These are phyloP conservation scores for Stemphylium lycopersici DNA, from an alignment of 2,329 filamentous ascomycete genomes.

Conservation along the genomic window DNA sequence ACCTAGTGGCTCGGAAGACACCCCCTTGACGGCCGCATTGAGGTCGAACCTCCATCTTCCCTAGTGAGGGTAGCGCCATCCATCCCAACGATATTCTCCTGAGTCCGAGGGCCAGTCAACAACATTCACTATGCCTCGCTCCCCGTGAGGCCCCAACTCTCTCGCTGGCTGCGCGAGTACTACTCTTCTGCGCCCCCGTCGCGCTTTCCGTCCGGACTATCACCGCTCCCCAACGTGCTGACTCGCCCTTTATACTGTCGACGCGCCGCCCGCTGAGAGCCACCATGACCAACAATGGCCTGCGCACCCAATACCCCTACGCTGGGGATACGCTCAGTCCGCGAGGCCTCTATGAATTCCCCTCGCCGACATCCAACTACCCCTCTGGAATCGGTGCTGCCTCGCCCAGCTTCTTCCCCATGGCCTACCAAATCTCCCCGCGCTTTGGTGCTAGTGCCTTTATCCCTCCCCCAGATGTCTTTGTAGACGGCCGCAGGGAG, in stretches of 20 bases:
- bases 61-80: constrained; percentile 19
- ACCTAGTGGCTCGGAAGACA: constrained; percentile 4
- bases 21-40: constrained; percentile 16
- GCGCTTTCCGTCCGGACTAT: constrained; percentile 28
- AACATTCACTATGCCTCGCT: constrained; percentile 11
- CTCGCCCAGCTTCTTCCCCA: constrained; percentile 45
- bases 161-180: constrained; percentile 33
- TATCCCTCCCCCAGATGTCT: constrained; percentile 48
- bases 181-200: constrained; percentile 30
- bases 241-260: constrained; percentile 7
- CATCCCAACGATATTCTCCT: neutral
- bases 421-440: constrained; percentile 46
- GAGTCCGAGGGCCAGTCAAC: neutral
- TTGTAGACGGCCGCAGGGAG: constrained; percentile 40
- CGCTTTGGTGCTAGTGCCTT: constrained; percentile 46
- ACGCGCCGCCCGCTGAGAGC: constrained; percentile 13
- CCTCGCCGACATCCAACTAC: constrained; percentile 48
- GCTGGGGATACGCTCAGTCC: constrained; percentile 40
- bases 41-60: constrained; percentile 6
- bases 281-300: constrained; percentile 42
- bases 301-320: constrained; percentile 46
- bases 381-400: constrained; percentile 40
- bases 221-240: constrained; percentile 30
- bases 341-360: constrained; percentile 44
- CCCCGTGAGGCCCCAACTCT: constrained; percentile 35